A percentile compares a stretch with the other conserved stretches of the same genome.
These are phyloP conservation scores for Didymellaceae sp. DNA, from an alignment of 2,329 filamentous ascomycete genomes.

Conservation along the genomic window DNA sequence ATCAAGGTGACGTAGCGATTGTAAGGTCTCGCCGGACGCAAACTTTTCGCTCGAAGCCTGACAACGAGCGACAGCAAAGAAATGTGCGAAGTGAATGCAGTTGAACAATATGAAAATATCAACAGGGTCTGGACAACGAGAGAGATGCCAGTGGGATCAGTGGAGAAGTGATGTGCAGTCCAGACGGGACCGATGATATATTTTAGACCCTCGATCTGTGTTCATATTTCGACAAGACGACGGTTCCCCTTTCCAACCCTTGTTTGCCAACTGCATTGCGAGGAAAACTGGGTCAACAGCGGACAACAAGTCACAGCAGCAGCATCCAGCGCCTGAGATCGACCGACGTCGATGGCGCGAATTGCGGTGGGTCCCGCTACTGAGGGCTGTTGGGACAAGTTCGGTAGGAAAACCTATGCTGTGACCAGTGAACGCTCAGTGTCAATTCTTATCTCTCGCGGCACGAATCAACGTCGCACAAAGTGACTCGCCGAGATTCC, in stretches of 20 bases:
- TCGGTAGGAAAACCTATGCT: slow-evolving; percentile 12
- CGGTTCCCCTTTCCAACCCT: slow-evolving; percentile 4
- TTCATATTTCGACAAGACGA: slow-evolving; percentile 15
- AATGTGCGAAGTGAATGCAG: neutral
- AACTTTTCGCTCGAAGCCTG: neutral
- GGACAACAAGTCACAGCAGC: slow-evolving; percentile 18
- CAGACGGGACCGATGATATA: slow-evolving; percentile 11
- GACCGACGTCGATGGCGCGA: slow-evolving; percentile 18
- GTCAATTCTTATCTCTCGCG: slow-evolving; percentile 3
- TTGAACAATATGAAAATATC: neutral
- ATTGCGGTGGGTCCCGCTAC: slow-evolving; percentile 11
- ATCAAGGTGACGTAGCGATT: slow-evolving; percentile 11
- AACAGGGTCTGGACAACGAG: neutral
- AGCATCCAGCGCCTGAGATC: slow-evolving; percentile 7
- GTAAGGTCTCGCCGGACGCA: slow-evolving; percentile 3
- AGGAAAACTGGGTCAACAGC: slow-evolving; percentile 22
- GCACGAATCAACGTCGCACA: slow-evolving; percentile 15
- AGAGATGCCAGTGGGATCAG: slow-evolving; percentile 3
- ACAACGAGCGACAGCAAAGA: slow-evolving; percentile 3
- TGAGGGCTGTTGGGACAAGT: slow-evolving; percentile 15
- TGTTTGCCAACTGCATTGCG: slow-evolving; percentile 13
- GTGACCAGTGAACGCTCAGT: slow-evolving; percentile 11
- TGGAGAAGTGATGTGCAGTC: slow-evolving; percentile 17
- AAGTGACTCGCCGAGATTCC: slow-evolving; percentile 10
- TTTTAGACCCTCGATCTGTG: slow-evolving; percentile 7